These are phyloP conservation scores for Hevea brasiliensis DNA, from an alignment of 345 rosid species.

Conservation along the genomic window DNA sequence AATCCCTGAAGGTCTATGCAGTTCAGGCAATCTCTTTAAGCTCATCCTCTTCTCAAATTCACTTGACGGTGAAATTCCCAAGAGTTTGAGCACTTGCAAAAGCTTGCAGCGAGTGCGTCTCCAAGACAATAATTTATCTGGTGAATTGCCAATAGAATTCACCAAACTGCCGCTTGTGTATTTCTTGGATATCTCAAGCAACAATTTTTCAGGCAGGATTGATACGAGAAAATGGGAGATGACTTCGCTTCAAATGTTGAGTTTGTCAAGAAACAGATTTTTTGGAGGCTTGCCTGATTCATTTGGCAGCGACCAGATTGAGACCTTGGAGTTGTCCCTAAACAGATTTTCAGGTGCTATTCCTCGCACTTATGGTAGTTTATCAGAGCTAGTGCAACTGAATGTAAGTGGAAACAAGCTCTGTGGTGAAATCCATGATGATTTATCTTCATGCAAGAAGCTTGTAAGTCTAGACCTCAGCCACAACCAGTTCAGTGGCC, in stretches of 20 bases:
- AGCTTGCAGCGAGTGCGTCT: conserved; percentile 74
- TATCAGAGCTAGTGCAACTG: conserved; percentile 57
- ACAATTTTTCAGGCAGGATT: conserved; percentile 58
- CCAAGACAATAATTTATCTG: conserved; percentile 61
- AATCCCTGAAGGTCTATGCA: conserved; percentile 62
- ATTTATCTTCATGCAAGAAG: conserved; percentile 65
- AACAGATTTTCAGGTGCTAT: conserved; percentile 61
- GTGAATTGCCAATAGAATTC: conserved; percentile 52
- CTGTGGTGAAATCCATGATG: conserved; percentile 59
- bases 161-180: conserved; percentile 57
- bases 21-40: conserved; percentile 65
- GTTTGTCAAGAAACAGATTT: conserved; percentile 60
- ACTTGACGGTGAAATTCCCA: conserved; percentile 60
- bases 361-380: conserved; percentile 44
- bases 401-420: conserved; percentile 58
- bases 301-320: conserved; percentile 57
- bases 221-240: conserved; percentile 57
- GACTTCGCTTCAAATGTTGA: conserved; percentile 76
- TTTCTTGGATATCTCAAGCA: conserved; percentile 75
- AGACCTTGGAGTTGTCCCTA: conserved; percentile 61
- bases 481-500: conserved; percentile 58
- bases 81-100: conserved; percentile 47
- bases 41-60: conserved; percentile 83
- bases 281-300: conserved; percentile 53
- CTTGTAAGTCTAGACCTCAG: conserved; percentile 82